Evolutionary conservation across 2,329 filamentous ascomycete genomes (phyloP), one percentile per base, ranked within the genome.

Genomic region (Xylariales sp.): DNA sequence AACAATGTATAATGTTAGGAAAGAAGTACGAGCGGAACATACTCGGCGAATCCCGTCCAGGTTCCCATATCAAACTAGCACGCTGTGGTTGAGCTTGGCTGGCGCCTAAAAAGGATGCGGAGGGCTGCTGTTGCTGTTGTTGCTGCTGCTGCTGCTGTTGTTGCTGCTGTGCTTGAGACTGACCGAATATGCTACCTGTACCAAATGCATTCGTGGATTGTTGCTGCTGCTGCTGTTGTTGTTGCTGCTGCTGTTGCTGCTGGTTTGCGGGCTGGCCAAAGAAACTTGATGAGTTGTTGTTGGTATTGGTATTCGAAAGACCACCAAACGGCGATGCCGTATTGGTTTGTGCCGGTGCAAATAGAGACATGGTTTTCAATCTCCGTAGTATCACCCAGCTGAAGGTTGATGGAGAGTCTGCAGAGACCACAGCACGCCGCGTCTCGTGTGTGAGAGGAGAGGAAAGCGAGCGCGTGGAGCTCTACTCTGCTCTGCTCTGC

Each of bases 191-290:
- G 46, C 44, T 65, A 59, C 44, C 47, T 24, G 31, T 40, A 17
- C 54, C 53, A 28, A 56, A 54, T 16, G 33, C 19, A 34, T 51
- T 52, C 17, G 49, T 49, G 18, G 60, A 53, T 32, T 58, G 62
- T 39, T 71, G 68, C 38, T 69, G 66, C 40, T 66, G 57, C 38
- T 60, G 59, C 38, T 65, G 55, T 28, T 61, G 56, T 17, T 57
- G 55, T 28, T 55, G 55, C 36, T 66, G 58, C 29, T 56, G 56
- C 20, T 57, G 55, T 37, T 63, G 61, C 32, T 61, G 61, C 40
- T 60, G 61, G 33, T 57, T 57, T 12, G 39, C 34, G 17, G 45
- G 50, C 30, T 47, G 50, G 20, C 61, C 62, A 38, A 70, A 65
- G 2, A n/a, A n/a, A n/a, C n/a, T n/a, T n/a, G n/a, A n/a, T n/a